Evolutionary conservation across 768 basidiomycete genomes (phyloP), one percentile per base, ranked within the genome.

Genomic region (Amanita fuliginea): DNA sequence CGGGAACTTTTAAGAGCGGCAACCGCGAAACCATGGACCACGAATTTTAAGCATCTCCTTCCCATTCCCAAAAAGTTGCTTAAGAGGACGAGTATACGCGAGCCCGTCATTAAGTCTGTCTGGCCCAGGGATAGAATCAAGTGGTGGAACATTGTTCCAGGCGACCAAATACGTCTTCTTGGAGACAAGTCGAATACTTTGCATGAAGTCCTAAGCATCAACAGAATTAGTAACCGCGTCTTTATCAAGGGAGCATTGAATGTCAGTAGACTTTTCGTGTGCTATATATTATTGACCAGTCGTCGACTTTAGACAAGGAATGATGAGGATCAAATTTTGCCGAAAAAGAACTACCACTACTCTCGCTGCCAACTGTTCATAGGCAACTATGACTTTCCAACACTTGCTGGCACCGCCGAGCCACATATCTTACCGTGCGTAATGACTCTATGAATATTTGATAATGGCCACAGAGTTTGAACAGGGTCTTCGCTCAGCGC

Each of bases 141-240:
- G 62, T 78, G 77, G 60, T 92, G 89, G 89, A 92, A 91, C 59
- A 76, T 92, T 53, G 82, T 88, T 30, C 86, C 90, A 4, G 89
- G 89, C 6, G 89, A 92, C 67, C 76, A 74, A 47, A 78, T 92
- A 58, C 76, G 83, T 44, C 54, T 89, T 49, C 74, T 77, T 6
- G 83, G 85, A 21, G 82, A 87, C 62, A 69, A 71, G 53, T 69
- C 71, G 22, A 75, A 72, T 36, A 73, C 66, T 13, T 57, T 89
- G 30, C 78, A 79, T 41, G 82, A 89, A 59, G 86, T 92, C 32
- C 64, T 78, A 52, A 78, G 75, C 63, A 78, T 90, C 49, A 86
- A 90, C 66, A 76, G 74, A 61, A 68, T 85, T 54, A 79, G 75
- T 60, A 90, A 89, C 62, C 74, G 67, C 62, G 86, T 66, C 60